Percentiles rank a stretch among this genome's conserved stretches.
Evolutionary conservation across 2,329 filamentous ascomycete genomes (phyloP).

Genomic region (Colletotrichum scovillei): DNA sequence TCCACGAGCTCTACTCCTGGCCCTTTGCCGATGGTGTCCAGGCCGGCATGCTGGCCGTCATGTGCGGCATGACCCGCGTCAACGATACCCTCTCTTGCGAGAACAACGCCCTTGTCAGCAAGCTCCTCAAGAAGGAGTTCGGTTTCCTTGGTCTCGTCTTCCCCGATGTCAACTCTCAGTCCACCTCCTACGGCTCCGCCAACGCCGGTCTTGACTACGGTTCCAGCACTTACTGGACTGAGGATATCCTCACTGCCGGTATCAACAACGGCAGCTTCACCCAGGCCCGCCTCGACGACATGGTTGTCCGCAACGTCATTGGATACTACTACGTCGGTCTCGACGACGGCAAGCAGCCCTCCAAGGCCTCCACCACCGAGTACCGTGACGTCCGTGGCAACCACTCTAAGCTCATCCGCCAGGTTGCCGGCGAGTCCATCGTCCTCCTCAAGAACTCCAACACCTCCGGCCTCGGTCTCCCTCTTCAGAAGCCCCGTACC

Average conservation of each 20-base stretch:
- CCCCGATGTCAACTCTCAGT: conserved; percentile 61
- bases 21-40: conserved; percentile 56
- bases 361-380: conserved; percentile 66
- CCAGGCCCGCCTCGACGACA: conserved; percentile 66
- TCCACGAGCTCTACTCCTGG: conserved; percentile 50
- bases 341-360: conserved; percentile 66
- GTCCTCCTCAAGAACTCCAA: conserved; percentile 80
- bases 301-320: conserved; percentile 68
- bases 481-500: conserved; percentile 59
- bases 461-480: conserved; percentile 59
- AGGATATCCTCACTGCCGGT: conserved; percentile 58
- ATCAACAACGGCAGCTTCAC: conserved; percentile 67
- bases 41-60: conserved; percentile 68
- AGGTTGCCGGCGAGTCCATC: conserved; percentile 63
- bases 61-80: conserved; percentile 70
- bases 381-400: conserved; percentile 30
- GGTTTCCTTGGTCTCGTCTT: conserved; percentile 22
- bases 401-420: conserved; percentile 25
- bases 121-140: conserved; percentile 14
- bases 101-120: conserved; percentile 6
- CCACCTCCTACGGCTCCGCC: conserved; percentile 57
- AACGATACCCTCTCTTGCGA: conserved; percentile 39
- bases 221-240: conserved; percentile 60
- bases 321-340: conserved; percentile 63
- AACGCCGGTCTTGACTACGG: conserved; percentile 68